A percentile compares a stretch with the other conserved stretches of the same genome.
These are phyloP conservation scores for Dendrocalamus sinicus DNA, from an alignment of 176 grass and related monocot species.

Conservation along the genomic window DNA sequence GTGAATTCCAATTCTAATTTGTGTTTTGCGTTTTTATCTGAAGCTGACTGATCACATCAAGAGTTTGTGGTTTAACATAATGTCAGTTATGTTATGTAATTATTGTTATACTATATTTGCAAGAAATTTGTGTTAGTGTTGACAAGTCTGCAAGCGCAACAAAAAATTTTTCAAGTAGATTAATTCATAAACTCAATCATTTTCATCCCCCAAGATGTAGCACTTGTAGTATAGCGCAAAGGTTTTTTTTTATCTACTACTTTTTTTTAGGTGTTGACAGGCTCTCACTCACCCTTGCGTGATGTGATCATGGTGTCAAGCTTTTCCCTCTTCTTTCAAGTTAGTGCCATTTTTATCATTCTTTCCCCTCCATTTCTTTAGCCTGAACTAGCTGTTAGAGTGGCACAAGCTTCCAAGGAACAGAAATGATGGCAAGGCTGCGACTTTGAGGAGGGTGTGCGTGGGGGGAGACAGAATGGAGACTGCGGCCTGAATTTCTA, in stretches of 20 bases:
- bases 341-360: background rate
- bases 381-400: slow-evolving; percentile 34
- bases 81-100: background rate
- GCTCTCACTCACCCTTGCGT: slow-evolving; percentile 30
- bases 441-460: slow-evolving; percentile 22
- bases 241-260: background rate
- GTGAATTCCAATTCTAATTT: background rate
- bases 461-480: slow-evolving; percentile 43
- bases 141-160: no score
- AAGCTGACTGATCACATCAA: background rate
- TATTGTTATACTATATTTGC: background rate
- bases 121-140: no score
- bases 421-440: slow-evolving; percentile 45
- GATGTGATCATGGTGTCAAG: slow-evolving; percentile 20
- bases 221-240: background rate
- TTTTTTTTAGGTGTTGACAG: slow-evolving; percentile 25
- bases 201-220: background rate
- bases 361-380: background rate
- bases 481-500: slow-evolving; percentile 50
- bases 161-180: background rate
- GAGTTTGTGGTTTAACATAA: background rate
- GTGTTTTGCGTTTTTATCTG: background rate
- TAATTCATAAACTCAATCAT: background rate
- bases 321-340: background rate
- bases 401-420: slow-evolving; percentile 41